A percentile compares a stretch with the other conserved stretches of the same genome.
Evolutionary conservation across 495 filamentous ascomycete species (phyloP).

Genomic region (Penicillium riverlandense): DNA sequence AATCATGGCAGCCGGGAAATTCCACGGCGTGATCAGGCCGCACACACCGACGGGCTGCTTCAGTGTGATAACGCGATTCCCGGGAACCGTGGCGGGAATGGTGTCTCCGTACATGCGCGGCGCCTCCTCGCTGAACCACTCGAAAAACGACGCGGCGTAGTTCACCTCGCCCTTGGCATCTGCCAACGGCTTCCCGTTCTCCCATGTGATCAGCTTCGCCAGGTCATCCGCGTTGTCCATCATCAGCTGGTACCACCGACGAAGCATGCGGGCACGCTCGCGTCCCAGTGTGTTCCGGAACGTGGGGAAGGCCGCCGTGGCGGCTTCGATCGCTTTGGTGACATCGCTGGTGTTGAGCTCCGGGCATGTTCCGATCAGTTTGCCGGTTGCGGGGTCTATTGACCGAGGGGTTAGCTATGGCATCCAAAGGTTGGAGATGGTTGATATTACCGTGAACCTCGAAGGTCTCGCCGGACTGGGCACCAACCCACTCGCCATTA

Average conservation of each 20-base stretch:
- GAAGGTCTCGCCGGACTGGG: slow-evolving; percentile 73
- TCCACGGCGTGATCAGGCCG: slow-evolving; percentile 94
- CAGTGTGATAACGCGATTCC: slow-evolving; percentile 69
- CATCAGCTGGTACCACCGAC: slow-evolving; percentile 88
- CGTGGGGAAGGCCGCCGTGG: slow-evolving; percentile 63
- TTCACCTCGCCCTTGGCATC: slow-evolving; percentile 67
- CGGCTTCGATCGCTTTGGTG: slow-evolving; percentile 69
- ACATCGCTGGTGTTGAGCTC: slow-evolving; percentile 73
- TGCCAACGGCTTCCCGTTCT: slow-evolving; percentile 67
- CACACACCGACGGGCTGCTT: slow-evolving; percentile 91
- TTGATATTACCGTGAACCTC: slow-evolving; percentile 55
- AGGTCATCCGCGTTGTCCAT: slow-evolving; percentile 82
- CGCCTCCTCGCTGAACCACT: slow-evolving; percentile 75
- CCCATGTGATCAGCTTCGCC: slow-evolving; percentile 80
- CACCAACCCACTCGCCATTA: slow-evolving; percentile 76
- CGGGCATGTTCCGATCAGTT: slow-evolving; percentile 73
- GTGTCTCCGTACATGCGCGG: slow-evolving; percentile 64
- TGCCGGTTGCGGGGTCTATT: slow-evolving; percentile 71
- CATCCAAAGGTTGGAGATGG: not conserved
- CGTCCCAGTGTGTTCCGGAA: slow-evolving; percentile 73
- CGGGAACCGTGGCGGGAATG: slow-evolving; percentile 61
- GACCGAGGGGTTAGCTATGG: too few species aligned
- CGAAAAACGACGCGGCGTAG: slow-evolving; percentile 68
- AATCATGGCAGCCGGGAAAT: slow-evolving; percentile 92
- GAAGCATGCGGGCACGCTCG: slow-evolving; percentile 73